Evolutionary conservation across 2,329 filamentous ascomycete genomes (phyloP), one percentile per base, ranked within the genome.

Genomic region (Blastomyces parvus): DNA sequence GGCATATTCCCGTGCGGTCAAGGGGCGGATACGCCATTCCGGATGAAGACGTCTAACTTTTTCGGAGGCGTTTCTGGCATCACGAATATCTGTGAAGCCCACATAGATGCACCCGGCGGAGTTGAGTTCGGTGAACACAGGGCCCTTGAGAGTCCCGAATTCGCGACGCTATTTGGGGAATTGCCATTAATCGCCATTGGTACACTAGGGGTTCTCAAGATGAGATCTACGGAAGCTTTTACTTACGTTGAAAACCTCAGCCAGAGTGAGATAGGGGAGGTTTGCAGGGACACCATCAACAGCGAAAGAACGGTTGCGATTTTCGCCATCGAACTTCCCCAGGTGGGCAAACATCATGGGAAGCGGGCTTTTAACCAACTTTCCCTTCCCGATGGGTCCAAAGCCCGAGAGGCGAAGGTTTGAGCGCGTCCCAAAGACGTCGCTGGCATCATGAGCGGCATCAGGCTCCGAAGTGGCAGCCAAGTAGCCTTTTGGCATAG

Each of bases 71-170:
- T 78, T 77, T 61, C 78, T 81, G 7, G 86, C 80, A 71, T 88
- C 85, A 59, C 83, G 80, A 59, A 87, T 81, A 68, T 88, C 86
- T 7, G 79, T 75, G 67, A 88, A 86, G 4, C 80, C 81, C 30
- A 86, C 74, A 63, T 81, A 83, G 38, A 85, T 78, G 59, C 76
- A 79, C 3, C 79, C 78, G 55, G 69, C 69, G 56, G 71, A 69
- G 59, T 66, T 67, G 33, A 79, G 66, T 40, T 75, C 72, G 33
- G 69, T 70, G 46, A 77, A 70, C 57, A 76, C 71, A 62, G 77
- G 73, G 19, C 73, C 71, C 64, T 73, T 74, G 57, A 78, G 67
- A n/a, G 75, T 70, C 61, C 63, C 73, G 71, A 73, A 74, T 64
- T 73, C 72, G 58, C 68, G 71, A 33, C 73, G 73, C 72, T 73